Evolutionary conservation across 768 basidiomycete genomes (phyloP).

Genomic region (Amanita brunnescens): DNA sequence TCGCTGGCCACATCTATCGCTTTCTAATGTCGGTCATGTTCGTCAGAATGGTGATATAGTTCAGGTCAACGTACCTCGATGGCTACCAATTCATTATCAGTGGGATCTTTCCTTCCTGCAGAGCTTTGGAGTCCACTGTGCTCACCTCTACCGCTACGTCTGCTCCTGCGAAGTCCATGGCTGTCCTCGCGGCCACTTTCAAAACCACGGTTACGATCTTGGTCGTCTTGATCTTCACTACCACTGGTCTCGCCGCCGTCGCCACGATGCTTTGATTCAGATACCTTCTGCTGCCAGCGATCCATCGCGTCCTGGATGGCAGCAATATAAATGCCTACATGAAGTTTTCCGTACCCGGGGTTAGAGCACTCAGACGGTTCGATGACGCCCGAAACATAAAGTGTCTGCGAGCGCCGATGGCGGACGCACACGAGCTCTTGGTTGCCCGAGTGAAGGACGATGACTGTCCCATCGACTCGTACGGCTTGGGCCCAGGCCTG

Average conservation of each 20-base stretch:
- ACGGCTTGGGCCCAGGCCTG: slow-evolving; percentile 15
- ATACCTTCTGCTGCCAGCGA: slow-evolving; percentile 9
- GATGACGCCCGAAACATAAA: slow-evolving; percentile 13
- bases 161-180: neutral
- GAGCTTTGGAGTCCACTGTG: slow-evolving; percentile 7
- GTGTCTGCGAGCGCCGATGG: slow-evolving; percentile 13
- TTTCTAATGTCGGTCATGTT: slow-evolving; percentile 6
- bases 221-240: neutral
- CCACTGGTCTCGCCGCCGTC: neutral
- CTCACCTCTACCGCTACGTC: neutral
- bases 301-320: slow-evolving; percentile 15
- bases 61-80: slow-evolving; percentile 7
- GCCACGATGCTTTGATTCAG: slow-evolving; percentile 2
- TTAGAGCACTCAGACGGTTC: slow-evolving; percentile 9
- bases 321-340: slow-evolving; percentile 13
- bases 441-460: slow-evolving; percentile 15
- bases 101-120: slow-evolving; percentile 8
- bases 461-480: slow-evolving; percentile 8
- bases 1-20: neutral
- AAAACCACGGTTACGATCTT: slow-evolving; percentile 1
- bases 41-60: slow-evolving; percentile 7
- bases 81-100: slow-evolving; percentile 4
- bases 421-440: slow-evolving; percentile 12
- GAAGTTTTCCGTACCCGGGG: slow-evolving; percentile 15
- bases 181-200: slow-evolving; percentile 6